phyloP scores from a whole-genome alignment of 257 asterid species.

The Asclepias syriaca region DNA sequence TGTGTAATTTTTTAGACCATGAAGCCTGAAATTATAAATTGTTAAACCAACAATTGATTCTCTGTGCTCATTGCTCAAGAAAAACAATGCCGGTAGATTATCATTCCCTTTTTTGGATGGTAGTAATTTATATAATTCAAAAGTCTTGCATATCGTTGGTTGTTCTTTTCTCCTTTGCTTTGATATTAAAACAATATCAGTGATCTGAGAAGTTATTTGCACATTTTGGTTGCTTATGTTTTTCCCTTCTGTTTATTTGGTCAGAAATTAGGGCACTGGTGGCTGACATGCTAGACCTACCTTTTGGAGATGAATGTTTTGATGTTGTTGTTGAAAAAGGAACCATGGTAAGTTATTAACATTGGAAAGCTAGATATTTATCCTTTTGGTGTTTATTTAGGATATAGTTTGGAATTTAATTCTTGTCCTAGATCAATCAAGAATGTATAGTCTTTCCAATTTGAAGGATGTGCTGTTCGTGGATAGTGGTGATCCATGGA shows the following conservation, averaged over 20 bases:
- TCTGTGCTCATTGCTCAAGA: not conserved
- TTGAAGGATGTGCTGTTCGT: constrained; percentile 91
- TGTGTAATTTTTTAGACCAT: not conserved
- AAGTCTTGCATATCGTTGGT: not conserved
- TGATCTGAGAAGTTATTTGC: not conserved
- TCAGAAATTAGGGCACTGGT: constrained; percentile 80
- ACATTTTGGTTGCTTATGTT: not conserved
- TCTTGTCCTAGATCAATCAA: constrained; percentile 2
- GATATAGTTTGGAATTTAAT: not conserved
- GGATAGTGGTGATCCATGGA: constrained; percentile 98
- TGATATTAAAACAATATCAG: not conserved
- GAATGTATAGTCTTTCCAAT: constrained; percentile 16
- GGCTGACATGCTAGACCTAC: constrained; percentile 96
- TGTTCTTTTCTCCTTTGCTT: not conserved
- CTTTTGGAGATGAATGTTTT: constrained; percentile 69
- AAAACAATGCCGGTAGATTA: not conserved
- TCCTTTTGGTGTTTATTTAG: constrained; percentile 1
- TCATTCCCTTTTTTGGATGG: not conserved
- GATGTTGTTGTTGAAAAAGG: constrained; percentile 97
- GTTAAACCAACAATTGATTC: not conserved
- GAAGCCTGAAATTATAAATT: no score
- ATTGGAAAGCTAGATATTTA: not conserved
- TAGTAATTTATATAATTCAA: not conserved
- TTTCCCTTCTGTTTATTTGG: constrained; percentile 8
- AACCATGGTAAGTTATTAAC: constrained; percentile 64